Evolutionary conservation across 2,329 filamentous ascomycete genomes (phyloP).

Genomic region (Ceratocystis alfenasii): DNA sequence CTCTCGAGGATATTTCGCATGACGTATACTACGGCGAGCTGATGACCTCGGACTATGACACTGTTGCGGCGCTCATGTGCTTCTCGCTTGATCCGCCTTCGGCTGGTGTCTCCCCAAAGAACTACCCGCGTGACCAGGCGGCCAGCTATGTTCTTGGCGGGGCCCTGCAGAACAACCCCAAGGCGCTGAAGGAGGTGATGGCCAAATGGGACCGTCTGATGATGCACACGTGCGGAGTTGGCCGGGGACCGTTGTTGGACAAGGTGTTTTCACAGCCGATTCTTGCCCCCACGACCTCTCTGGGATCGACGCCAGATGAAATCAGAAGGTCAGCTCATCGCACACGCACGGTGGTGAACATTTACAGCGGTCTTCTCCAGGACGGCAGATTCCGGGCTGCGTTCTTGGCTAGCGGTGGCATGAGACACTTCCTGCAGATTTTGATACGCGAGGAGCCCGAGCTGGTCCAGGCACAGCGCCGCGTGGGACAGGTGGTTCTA

Average conservation of each 20-base stretch:
- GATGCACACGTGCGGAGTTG: conserved; percentile 31
- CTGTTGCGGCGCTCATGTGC: conserved; percentile 45
- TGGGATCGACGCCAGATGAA: conserved; percentile 9
- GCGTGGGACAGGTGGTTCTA: conserved; percentile 45
- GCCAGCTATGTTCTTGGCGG: conserved; percentile 47
- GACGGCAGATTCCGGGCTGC: conserved; percentile 40
- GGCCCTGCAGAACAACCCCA: conserved; percentile 53
- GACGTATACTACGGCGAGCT: conserved; percentile 59
- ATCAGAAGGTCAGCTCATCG: conserved; percentile 29
- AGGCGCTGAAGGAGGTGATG: conserved; percentile 42
- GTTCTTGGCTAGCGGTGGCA: conserved; percentile 45
- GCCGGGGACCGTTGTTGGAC: conserved; percentile 22
- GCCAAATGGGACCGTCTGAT: conserved; percentile 37
- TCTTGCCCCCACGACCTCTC: not conserved
- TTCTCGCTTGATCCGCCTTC: conserved; percentile 33
- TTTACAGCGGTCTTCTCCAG: conserved; percentile 46
- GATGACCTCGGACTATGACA: conserved; percentile 44
- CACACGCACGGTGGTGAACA: conserved; percentile 33
- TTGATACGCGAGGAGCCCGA: conserved; percentile 30
- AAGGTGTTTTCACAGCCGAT: conserved; percentile 14
- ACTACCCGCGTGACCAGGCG: conserved; percentile 36
- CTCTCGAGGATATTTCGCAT: conserved; percentile 52
- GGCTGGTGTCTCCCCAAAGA: conserved; percentile 23
- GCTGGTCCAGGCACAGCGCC: conserved; percentile 41
- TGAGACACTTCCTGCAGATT: conserved; percentile 43